phyloP scores from a whole-genome alignment of 192 early-diverging fungal species.

The Coemansia sp. region DNA sequence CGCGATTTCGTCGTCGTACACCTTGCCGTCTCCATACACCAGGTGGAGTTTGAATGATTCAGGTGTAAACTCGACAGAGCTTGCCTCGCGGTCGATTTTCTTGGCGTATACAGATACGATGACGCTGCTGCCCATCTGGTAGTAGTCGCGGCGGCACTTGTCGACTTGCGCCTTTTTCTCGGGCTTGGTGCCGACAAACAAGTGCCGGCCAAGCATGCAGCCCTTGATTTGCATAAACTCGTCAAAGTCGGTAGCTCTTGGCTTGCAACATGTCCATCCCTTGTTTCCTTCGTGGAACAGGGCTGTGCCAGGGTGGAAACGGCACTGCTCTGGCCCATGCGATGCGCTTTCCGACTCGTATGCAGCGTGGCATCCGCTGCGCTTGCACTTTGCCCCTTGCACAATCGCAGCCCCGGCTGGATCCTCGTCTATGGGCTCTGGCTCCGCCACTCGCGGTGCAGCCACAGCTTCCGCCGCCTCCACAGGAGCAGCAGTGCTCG shows the following conservation, averaged over 20 bases:
- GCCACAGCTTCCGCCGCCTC: slow-evolving; percentile 12
- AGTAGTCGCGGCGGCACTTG: slow-evolving; percentile 87
- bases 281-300: slow-evolving; percentile 99
- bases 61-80: slow-evolving; percentile 66
- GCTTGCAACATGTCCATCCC: slow-evolving; percentile 94
- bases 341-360: slow-evolving; percentile 61
- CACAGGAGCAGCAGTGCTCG: slow-evolving; percentile 8
- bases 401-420: slow-evolving; percentile 67
- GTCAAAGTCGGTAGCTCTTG: slow-evolving; percentile 96
- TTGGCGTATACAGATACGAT: slow-evolving; percentile 93
- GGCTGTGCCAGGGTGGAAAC: slow-evolving; percentile 84
- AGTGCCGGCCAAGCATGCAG: slow-evolving; percentile 84
- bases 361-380: slow-evolving; percentile 69
- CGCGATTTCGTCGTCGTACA: slow-evolving; percentile 63
- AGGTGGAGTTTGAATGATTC: slow-evolving; percentile 69
- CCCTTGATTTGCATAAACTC: slow-evolving; percentile 95
- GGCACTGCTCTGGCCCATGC: slow-evolving; percentile 53
- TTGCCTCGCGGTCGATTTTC: slow-evolving; percentile 71
- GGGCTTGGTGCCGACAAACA: slow-evolving; percentile 70
- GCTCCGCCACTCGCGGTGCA: slow-evolving; percentile 29
- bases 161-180: slow-evolving; percentile 13
- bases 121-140: slow-evolving; percentile 82
- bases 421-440: slow-evolving; percentile 73
- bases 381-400: slow-evolving; percentile 76
- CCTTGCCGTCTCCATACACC: slow-evolving; percentile 72